Evolutionary conservation across 2,329 filamentous ascomycete species (phyloP).

Genomic region (Penicillium sp.): DNA sequence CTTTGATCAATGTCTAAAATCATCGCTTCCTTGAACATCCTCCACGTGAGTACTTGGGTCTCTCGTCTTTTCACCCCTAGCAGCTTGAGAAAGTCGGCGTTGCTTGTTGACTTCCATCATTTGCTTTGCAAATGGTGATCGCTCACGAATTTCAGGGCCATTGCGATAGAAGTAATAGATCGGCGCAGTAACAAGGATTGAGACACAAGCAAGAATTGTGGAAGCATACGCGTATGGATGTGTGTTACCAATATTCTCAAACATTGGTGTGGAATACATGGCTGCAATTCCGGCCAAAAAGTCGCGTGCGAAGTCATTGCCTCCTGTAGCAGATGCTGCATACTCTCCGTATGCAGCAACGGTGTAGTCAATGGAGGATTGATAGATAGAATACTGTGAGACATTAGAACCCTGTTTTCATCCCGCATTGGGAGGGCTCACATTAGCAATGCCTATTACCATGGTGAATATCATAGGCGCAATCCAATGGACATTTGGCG

Average conservation of each 20-base stretch:
- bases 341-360: conserved; percentile 65
- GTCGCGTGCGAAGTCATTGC: conserved; percentile 64
- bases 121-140: conserved; percentile 58
- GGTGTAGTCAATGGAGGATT: conserved; percentile 68
- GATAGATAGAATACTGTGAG: conserved; percentile 54
- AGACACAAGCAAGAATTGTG: conserved; percentile 58
- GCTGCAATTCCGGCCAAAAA: conserved; percentile 63
- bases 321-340: conserved; percentile 64
- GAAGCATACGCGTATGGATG: conserved; percentile 50
- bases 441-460: conserved; percentile 62
- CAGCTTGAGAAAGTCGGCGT: background rate
- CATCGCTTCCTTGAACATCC: background rate
- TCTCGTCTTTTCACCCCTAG: background rate
- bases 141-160: conserved; percentile 54
- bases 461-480: conserved; percentile 59
- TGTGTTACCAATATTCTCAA: background rate
- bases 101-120: background rate
- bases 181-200: conserved; percentile 56
- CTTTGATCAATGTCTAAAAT: background rate
- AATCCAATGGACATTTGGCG: conserved; percentile 58
- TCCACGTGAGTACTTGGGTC: background rate
- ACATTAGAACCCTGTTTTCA: background rate
- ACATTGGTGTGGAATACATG: conserved; percentile 54
- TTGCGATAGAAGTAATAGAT: conserved; percentile 63
- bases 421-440: conserved; percentile 28